Base-by-base conservation (phyloP, 345 rosid species). In the Eucalyptus rudis region DNA sequence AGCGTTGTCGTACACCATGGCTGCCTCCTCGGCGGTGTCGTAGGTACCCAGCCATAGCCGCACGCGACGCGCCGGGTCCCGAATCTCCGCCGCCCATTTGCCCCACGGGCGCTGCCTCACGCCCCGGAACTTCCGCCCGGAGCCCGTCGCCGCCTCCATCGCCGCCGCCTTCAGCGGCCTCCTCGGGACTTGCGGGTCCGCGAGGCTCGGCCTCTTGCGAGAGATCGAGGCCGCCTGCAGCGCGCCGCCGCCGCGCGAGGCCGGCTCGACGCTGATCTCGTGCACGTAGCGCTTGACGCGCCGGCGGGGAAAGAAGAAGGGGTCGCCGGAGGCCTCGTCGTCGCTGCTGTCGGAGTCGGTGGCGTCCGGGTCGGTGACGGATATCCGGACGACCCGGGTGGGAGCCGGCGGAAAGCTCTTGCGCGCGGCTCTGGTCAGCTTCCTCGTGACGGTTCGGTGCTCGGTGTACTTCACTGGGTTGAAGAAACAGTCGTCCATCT, bases 101-200 rank as follows among this genome's bases (percentile, higher is more conserved):
- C 99, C 99, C 99, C 99, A 98, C 1, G 99, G 99, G 86, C 99
- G 92, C 91, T 95, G 98, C 88, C 99, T 89, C 19, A 98, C 99
- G 8, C 99, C 99, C 4, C 99, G 95, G 87, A 92, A 97, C 95
- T 97, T 97, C 90, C 90, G 96, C 29, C 90, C 88, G 84, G 47
- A 91, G 49, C 58, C 88, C 1, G 85, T 54, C 7, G 52, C 79
- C 5, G 71, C 43, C 7, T 66, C 66, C 8, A 66, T 7, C 12
- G 89, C 40, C 33, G 91, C 71, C 17, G 45, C 81, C 49, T 91
- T 91, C 52, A 85, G 59, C 62, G 90, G 87, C 88, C 89, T 43
- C 88, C 87, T 87, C 16, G 27, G 22, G 43, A 51, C 58, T 25
- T 22, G 49, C 31, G 59, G 81, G 33, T 40, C 64, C 9, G 13